Percentiles rank a stretch among this genome's conserved stretches.
Conservation (phyloP, 768 basidiomycete species). For the Phanerochaete carnosa region DNA sequence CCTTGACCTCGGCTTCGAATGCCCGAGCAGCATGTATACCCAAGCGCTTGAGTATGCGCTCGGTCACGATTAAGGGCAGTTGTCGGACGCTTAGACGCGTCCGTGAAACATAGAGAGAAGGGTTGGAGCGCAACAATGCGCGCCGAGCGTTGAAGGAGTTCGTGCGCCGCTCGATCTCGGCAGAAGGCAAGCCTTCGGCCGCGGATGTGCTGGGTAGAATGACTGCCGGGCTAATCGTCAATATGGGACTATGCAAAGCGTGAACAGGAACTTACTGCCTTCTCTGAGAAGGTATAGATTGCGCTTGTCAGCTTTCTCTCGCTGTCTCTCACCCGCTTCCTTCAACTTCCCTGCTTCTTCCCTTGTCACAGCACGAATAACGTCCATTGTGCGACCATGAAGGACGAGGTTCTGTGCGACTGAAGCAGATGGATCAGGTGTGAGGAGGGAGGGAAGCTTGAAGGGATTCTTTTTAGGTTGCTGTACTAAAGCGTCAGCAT, state of each 20-base stretch:
- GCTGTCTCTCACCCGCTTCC: conserved; percentile 79
- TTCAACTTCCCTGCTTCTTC: conserved; percentile 86
- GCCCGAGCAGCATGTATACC: conserved; percentile 74
- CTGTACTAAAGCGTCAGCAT: not conserved
- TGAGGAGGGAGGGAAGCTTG: conserved; percentile 82
- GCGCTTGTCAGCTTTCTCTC: conserved; percentile 90
- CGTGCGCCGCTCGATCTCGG: conserved; percentile 84
- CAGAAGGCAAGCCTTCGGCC: conserved; percentile 61
- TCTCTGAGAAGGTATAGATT: conserved; percentile 95
- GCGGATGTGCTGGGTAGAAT: conserved; percentile 87
- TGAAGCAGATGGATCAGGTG: conserved; percentile 88
- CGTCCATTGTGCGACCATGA: conserved; percentile 90
- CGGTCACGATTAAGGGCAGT: conserved; percentile 86
- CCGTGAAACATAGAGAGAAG: conserved; percentile 90
- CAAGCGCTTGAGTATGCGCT: conserved; percentile 85
- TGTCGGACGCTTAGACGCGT: conserved; percentile 94
- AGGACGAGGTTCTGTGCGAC: conserved; percentile 81
- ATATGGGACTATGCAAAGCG: not conserved
- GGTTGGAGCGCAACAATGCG: conserved; percentile 82
- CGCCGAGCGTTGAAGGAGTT: conserved; percentile 83
- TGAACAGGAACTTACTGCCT: conserved; percentile 63
- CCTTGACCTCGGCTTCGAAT: conserved; percentile 78
- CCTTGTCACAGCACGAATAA: conserved; percentile 85
- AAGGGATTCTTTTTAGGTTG: conserved; percentile 83
- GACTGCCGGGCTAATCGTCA: conserved; percentile 43